Percentiles rank a stretch among this genome's conserved stretches.
phyloP scores from a whole-genome alignment of 1,139 yeast genomes.

The Candida albicans region DNA sequence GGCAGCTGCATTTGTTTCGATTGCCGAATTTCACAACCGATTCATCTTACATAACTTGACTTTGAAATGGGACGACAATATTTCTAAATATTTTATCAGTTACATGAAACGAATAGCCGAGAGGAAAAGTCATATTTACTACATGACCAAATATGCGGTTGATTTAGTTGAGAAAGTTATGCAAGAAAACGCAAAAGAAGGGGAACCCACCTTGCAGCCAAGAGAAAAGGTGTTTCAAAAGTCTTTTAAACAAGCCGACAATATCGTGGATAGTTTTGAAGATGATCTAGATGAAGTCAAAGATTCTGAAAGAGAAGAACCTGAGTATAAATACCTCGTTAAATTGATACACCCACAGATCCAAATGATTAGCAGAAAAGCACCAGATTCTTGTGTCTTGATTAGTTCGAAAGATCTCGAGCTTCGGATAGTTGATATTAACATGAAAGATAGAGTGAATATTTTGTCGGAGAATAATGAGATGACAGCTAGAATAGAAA shows the following conservation, averaged over 20 bases:
- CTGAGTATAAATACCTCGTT: conserved; percentile 39
- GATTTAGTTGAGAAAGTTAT: conserved; percentile 52
- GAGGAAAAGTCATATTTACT: conserved; percentile 57
- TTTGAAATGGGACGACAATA: conserved; percentile 73
- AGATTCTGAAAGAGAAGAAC: conserved; percentile 30
- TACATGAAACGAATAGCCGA: conserved; percentile 63
- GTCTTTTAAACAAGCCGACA: conserved; percentile 27
- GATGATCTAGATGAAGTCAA: conserved; percentile 28
- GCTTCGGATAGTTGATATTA: conserved; percentile 59
- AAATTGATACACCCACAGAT: conserved; percentile 48
- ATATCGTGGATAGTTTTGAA: conserved; percentile 35
- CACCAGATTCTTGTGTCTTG: conserved; percentile 40
- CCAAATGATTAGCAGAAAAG: conserved; percentile 36
- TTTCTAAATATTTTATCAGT: conserved; percentile 60
- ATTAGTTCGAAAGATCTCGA: conserved; percentile 74
- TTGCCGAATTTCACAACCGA: conserved; percentile 61
- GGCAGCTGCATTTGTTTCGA: conserved; percentile 15
- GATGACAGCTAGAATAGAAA: conserved; percentile 56
- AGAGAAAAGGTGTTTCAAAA: conserved; percentile 16
- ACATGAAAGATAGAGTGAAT: conserved; percentile 48
- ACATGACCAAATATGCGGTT: conserved; percentile 70
- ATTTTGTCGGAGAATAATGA: conserved; percentile 38
- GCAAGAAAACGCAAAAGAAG: conserved; percentile 19
- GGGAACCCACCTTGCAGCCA: conserved; percentile 15
- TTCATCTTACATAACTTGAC: conserved; percentile 77